Conservation (phyloP, 768 basidiomycete genomes). For the Suillus bovinus region DNA sequence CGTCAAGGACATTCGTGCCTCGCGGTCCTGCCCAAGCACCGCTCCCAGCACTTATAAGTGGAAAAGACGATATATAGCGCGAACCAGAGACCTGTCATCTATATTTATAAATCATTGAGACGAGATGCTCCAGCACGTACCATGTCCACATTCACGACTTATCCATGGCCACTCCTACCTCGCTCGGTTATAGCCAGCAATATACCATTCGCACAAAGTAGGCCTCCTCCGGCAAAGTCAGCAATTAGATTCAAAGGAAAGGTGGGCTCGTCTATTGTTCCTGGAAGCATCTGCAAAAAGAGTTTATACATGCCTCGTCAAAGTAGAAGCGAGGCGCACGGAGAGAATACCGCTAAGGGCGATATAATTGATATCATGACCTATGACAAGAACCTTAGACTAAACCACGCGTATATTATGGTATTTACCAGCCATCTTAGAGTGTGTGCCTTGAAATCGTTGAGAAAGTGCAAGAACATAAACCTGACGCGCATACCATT, state of each 20-base stretch:
- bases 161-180: constrained; percentile 62
- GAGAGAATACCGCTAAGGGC: constrained; percentile 76
- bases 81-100: constrained; percentile 69
- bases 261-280: constrained; percentile 57
- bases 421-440: constrained; percentile 71
- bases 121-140: constrained; percentile 35
- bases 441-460: constrained; percentile 54
- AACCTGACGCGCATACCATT: constrained; percentile 43
- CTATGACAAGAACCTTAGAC: constrained; percentile 32
- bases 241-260: constrained; percentile 78
- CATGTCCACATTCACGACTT: constrained; percentile 79
- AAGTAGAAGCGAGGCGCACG: constrained; percentile 37
- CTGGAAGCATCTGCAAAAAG: constrained; percentile 61
- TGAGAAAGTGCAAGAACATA: constrained; percentile 15
- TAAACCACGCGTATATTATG: constrained; percentile 3
- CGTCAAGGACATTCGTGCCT: constrained; percentile 66
- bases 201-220: constrained; percentile 70
- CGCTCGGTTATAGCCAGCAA: constrained; percentile 75
- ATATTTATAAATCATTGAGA: not conserved
- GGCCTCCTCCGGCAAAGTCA: constrained; percentile 82
- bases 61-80: constrained; percentile 75
- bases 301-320: not conserved
- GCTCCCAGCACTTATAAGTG: constrained; percentile 48
- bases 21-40: constrained; percentile 43
- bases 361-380: constrained; percentile 85